These are phyloP conservation scores for Euphorbia tirucalli DNA, from an alignment of 345 rosid species.

Conservation along the genomic window DNA sequence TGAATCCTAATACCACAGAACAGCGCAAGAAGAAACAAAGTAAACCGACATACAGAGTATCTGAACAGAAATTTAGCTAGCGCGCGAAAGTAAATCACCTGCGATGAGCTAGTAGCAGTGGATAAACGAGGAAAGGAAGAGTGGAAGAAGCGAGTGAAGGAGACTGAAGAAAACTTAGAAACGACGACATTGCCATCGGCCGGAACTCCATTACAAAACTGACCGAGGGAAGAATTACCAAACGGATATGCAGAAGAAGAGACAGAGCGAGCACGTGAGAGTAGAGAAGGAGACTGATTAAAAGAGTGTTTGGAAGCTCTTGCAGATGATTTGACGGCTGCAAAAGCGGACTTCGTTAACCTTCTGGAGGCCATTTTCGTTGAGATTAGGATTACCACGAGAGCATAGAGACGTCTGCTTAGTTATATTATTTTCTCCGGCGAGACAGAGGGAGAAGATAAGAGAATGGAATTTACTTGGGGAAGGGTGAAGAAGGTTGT, in stretches of 20 bases:
- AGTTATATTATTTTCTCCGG: neutral
- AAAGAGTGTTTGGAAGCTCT: neutral
- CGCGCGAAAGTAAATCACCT: constrained; percentile 25
- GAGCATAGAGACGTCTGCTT: neutral
- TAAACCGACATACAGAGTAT: neutral
- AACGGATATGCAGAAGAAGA: constrained; percentile 14
- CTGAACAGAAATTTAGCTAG: neutral
- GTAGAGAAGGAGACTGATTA: constrained; percentile 8
- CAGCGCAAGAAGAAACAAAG: neutral
- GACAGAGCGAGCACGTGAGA: constrained; percentile 28
- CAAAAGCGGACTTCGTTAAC: constrained; percentile 32
- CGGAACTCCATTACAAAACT: neutral
- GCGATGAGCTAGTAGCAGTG: constrained; percentile 40
- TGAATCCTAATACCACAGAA: too few relatives aligned
- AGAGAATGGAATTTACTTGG: neutral
- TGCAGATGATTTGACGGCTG: constrained; percentile 26
- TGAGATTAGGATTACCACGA: neutral
- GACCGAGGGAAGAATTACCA: neutral
- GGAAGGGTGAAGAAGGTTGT: constrained; percentile 24
- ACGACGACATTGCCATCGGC: constrained; percentile 13
- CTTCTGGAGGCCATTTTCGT: constrained; percentile 37
- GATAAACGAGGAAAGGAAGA: constrained; percentile 38
- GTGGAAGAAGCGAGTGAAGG: constrained; percentile 32
- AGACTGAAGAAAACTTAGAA: neutral
- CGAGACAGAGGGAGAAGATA: neutral